Percentiles rank a stretch among this genome's conserved stretches.
Conservation (phyloP, 2,329 filamentous ascomycete species). For the Lithohypha guttulata region DNA sequence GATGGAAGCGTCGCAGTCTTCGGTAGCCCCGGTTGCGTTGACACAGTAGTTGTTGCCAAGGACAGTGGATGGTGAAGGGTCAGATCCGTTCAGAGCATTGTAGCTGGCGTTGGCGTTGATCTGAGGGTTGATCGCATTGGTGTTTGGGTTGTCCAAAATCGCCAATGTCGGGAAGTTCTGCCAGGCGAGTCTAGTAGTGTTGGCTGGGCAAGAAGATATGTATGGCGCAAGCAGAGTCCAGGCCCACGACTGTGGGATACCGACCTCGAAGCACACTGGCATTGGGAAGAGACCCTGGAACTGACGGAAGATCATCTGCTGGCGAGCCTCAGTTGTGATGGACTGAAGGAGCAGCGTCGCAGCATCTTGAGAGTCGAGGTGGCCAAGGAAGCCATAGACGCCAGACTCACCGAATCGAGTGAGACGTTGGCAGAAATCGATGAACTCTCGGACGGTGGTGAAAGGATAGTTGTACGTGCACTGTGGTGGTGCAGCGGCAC, state of each 20-base stretch:
- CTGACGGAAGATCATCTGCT: slow-evolving; percentile 77
- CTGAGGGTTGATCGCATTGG: slow-evolving; percentile 53
- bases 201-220: slow-evolving; percentile 62
- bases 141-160: slow-evolving; percentile 67
- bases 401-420: slow-evolving; percentile 71
- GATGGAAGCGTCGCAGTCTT: slow-evolving; percentile 54
- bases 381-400: slow-evolving; percentile 69
- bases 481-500: slow-evolving; percentile 53
- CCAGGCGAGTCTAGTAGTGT: slow-evolving; percentile 67
- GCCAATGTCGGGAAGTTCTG: slow-evolving; percentile 69
- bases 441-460: slow-evolving; percentile 60
- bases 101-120: slow-evolving; percentile 54
- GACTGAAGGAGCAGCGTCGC: slow-evolving; percentile 63
- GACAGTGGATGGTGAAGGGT: not conserved
- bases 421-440: slow-evolving; percentile 79
- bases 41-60: slow-evolving; percentile 43
- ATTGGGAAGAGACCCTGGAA: slow-evolving; percentile 70
- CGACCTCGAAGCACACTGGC: slow-evolving; percentile 71
- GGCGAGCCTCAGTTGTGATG: slow-evolving; percentile 67
- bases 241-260: slow-evolving; percentile 72
- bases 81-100: slow-evolving; percentile 28
- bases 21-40: slow-evolving; percentile 43
- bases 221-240: slow-evolving; percentile 76
- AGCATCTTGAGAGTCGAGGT: slow-evolving; percentile 65
- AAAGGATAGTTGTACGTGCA: slow-evolving; percentile 78